Conservation (phyloP, 164 flowering plant species). For the Sedum album region DNA sequence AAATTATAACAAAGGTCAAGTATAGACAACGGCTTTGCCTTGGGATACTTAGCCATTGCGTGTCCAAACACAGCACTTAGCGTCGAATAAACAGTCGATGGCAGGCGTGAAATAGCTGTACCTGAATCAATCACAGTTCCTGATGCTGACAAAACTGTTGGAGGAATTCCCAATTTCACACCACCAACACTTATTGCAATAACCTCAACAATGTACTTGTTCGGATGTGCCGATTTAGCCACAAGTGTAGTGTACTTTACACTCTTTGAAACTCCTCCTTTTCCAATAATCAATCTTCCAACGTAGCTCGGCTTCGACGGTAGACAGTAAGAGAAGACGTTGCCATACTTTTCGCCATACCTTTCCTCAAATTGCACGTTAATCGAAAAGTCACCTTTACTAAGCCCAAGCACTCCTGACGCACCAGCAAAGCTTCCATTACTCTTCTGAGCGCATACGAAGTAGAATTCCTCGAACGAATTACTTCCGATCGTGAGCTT, state of each 20-base stretch:
- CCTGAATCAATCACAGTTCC: slow-evolving; percentile 50
- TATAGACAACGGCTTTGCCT: slow-evolving; percentile 21
- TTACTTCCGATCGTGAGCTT: not conserved
- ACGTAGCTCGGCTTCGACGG: not conserved
- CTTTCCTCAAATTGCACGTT: too few relatives aligned
- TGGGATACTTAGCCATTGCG: slow-evolving; percentile 18
- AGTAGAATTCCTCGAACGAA: not conserved
- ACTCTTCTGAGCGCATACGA: not conserved
- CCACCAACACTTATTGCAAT: slow-evolving; percentile 26
- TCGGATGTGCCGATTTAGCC: not conserved
- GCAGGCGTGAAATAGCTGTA: slow-evolving; percentile 44
- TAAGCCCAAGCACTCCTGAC: not conserved
- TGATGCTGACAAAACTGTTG: slow-evolving; percentile 10
- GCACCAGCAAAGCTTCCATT: not conserved
- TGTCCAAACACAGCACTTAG: slow-evolving; percentile 20
- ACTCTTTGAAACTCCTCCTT: slow-evolving; percentile 5
- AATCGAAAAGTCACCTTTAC: not conserved
- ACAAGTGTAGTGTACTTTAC: not conserved
- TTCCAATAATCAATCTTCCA: not conserved
- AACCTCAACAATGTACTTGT: slow-evolving; percentile 25
- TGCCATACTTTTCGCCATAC: too few relatives aligned
- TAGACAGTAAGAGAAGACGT: not conserved
- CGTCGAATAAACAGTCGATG: slow-evolving; percentile 22
- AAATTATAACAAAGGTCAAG: slow-evolving; percentile 37
- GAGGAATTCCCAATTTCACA: slow-evolving; percentile 12